Base-by-base conservation (phyloP, 139 green algal species). In the Spirogloea muscicola region DNA sequence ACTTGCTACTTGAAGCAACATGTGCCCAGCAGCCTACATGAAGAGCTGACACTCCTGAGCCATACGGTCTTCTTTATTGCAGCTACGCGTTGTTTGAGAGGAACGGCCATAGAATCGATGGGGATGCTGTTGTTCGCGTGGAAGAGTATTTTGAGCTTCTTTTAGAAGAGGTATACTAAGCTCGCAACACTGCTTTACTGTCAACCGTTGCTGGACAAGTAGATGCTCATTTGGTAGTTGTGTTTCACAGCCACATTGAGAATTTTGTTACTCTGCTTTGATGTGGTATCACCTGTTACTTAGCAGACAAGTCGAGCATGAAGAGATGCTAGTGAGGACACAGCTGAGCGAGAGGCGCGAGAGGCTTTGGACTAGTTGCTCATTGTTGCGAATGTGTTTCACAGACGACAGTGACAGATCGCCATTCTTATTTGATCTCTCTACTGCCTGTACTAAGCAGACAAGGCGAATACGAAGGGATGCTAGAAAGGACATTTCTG, bases 111-210 rank as follows among this genome's bases (percentile, higher is more conserved):
- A 36, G 49, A 43, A 27, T 76, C 9, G n/a, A 41, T 3, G 49
- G 27, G 16, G 49, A 76, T 0, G 3, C 68, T 21, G 68, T 76
- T 33, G 68, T 34, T 2, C 9, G 51, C 1, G 68, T 76, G 4
- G 68, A 38, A 3, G 59, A 70, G 21, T 7, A 69, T 10, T 76
- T 76, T 68, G 68, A 76, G 49, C 49, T 69, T 27, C 68, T 76
- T 27, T 43, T 76, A 29, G 51, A 76, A 64, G 49, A 76, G 68
- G 68, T 76, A n/a, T n/a, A n/a, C n/a, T n/a, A n/a, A n/a, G n/a
- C n/a, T n/a, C n/a, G n/a, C n/a, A n/a, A n/a, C n/a, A n/a, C n/a
- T n/a, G n/a, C n/a, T n/a, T n/a, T n/a, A n/a, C n/a, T n/a, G n/a
- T n/a, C n/a, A n/a, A n/a, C n/a, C n/a, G n/a, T n/a, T n/a, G n/a